A percentile compares a stretch with the other conserved stretches of the same genome.
Conservation (phyloP, 176 grass and related monocot species). For the Hsuehochloa calcarea region DNA sequence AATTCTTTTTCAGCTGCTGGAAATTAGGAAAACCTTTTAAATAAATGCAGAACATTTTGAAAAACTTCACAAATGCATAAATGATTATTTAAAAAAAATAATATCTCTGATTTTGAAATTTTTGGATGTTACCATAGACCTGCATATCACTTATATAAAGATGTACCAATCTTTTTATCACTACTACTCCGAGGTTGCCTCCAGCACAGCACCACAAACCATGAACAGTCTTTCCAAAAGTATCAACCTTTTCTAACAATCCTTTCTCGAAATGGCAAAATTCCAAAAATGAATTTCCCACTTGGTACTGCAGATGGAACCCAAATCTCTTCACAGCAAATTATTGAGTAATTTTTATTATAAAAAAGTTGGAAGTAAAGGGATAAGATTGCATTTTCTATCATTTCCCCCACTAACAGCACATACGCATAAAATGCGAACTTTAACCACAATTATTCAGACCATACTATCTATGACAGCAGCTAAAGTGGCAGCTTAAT, state of each 20-base stretch:
- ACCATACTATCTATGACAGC: background rate
- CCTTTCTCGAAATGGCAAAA: background rate
- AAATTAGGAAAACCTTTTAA: no score
- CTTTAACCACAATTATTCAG: constrained; percentile 12
- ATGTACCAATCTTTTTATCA: background rate
- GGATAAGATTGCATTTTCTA: constrained; percentile 8
- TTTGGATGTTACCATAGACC: no score
- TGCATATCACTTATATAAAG: no score
- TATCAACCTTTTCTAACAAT: background rate
- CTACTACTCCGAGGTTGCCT: background rate
- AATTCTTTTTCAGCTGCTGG: no score
- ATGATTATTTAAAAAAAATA: no score
- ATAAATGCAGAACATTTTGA: no score
- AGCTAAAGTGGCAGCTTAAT: background rate
- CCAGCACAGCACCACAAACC: background rate
- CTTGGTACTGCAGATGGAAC: background rate
- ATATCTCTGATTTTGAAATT: no score
- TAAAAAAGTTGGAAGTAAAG: background rate
- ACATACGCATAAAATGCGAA: background rate
- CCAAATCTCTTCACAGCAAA: background rate
- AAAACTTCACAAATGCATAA: no score
- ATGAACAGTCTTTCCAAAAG: background rate
- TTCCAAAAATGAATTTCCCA: background rate
- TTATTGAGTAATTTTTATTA: background rate
- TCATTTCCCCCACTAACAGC: background rate